Conservation (phyloP, 768 basidiomycete genomes). For the Pleurotus salmoneostramineus region DNA sequence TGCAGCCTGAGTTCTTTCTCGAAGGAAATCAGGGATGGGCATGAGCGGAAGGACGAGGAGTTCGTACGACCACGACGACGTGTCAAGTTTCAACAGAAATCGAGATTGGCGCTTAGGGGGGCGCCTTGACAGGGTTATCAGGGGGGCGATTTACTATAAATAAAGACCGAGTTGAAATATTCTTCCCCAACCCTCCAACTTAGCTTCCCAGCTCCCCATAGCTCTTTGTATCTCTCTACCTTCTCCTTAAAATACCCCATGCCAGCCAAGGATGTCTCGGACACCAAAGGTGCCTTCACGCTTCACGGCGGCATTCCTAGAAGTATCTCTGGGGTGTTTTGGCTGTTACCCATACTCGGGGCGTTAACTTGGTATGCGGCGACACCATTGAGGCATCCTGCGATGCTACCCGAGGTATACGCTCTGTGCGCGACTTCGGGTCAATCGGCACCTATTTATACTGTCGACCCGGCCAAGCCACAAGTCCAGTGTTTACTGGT, state of each 20-base stretch:
- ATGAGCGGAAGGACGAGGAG: slow-evolving; percentile 26
- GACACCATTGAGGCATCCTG: not conserved
- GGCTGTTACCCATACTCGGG: slow-evolving; percentile 4
- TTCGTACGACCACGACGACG: no score
- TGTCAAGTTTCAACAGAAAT: no score
- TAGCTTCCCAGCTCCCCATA: no score
- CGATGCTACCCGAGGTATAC: slow-evolving; percentile 27
- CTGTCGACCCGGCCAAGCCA: slow-evolving; percentile 53
- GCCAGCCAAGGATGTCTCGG: no score
- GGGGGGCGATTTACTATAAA: no score
- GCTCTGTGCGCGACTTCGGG: slow-evolving; percentile 55
- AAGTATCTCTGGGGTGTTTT: not conserved
- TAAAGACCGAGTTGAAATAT: no score
- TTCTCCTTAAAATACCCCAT: no score
- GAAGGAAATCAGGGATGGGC: slow-evolving; percentile 47
- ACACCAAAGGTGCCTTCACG: not conserved
- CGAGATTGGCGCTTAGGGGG: no score
- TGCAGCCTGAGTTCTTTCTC: slow-evolving; percentile 47
- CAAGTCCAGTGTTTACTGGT: slow-evolving; percentile 65
- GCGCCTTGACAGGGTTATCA: no score
- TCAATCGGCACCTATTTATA: slow-evolving; percentile 48
- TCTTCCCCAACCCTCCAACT: no score
- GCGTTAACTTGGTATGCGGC: slow-evolving; percentile 12
- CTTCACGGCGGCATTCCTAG: not conserved
- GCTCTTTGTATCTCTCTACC: no score